Evolutionary conservation across 2,329 filamentous ascomycete genomes (phyloP).

Genomic region (Claviceps sp.): DNA sequence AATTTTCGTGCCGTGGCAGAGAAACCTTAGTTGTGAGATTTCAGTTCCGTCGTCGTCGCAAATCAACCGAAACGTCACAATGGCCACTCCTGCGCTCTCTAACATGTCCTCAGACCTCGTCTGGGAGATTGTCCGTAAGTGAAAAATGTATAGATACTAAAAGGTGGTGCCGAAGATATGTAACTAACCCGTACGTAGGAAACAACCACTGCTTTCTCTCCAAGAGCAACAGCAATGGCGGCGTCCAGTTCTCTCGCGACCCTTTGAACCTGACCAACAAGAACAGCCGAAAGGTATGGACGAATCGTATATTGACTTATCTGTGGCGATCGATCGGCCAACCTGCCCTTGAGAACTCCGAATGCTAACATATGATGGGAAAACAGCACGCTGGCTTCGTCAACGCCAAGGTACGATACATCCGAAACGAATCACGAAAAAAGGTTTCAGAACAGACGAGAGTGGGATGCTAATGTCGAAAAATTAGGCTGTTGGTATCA

Average conservation of each 20-base stretch:
- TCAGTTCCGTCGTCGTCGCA: constrained; percentile 11
- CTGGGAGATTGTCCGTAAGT: constrained; percentile 93
- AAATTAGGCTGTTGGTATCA: constrained; percentile 66
- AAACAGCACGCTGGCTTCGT: constrained; percentile 76
- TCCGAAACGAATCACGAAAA: neutral
- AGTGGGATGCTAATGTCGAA: constrained; percentile 11
- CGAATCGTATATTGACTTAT: neutral
- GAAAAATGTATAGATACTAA: constrained; percentile 14
- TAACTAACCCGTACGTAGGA: constrained; percentile 36
- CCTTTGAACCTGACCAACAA: constrained; percentile 87
- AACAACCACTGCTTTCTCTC: constrained; percentile 81
- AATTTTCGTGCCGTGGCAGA: constrained; percentile 13
- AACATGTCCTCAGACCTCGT: constrained; percentile 83
- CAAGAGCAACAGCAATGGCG: constrained; percentile 70
- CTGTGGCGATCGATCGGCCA: neutral
- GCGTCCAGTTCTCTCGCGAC: constrained; percentile 84
- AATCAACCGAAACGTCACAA: constrained; percentile 31
- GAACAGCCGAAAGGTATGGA: constrained; percentile 72
- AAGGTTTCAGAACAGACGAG: constrained; percentile 1
- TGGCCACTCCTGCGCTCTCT: constrained; percentile 42
- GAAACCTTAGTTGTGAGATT: constrained; percentile 8
- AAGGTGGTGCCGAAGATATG: neutral
- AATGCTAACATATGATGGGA: constrained; percentile 20
- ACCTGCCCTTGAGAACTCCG: neutral
- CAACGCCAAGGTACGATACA: constrained; percentile 67